Evolutionary conservation across 2,329 filamentous ascomycete species (phyloP), one percentile per base, ranked within the genome.

Genomic region (Clathrospora elynae): DNA sequence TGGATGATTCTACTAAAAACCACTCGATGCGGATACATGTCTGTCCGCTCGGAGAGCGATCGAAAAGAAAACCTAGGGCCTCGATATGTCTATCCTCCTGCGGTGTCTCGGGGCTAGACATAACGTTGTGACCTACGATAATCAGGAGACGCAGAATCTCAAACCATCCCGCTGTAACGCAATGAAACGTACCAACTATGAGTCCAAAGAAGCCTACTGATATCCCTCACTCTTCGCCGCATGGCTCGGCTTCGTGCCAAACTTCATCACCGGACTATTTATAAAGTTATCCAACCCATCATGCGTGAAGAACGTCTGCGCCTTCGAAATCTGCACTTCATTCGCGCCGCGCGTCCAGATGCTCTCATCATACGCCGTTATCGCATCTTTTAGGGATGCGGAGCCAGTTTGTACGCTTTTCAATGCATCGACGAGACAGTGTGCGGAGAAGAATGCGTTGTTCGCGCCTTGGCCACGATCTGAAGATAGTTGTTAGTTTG

Each of bases 381-480:
- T 44, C 1, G 63, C 62, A 6, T 56, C 34, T 13, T 52, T 29
- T 4, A 58, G 12, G 0, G 37, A 39, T 17, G 33, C 7, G 2
- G 34, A 37, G 2, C 50, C 47, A 13, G 22, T 8, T n/a, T 53
- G 40, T 1, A 55, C 55, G 4, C 50, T 43, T 22, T 55, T 59
- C 11, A 66, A 41, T 2, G 59, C 55, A 35, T 61, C 53, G 1
- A 61, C 58, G 4, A 68, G 54, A 19, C 53, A 61, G 14, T 60
- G 53, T 3, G 60, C 65, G 33, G 69, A 69, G 32, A 58, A 62
- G 12, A 71, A 63, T 4, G 67, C 64, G 23, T 71, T 68, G 33
- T 71, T 71, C 12, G 68, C 59, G 5, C 66, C 66, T 50, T 71
- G 68, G 1, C 66, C 68, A n/a, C 67, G 66, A 34, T 71, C 63